Conservation (phyloP, 805 yeast species). For the Isabelozyma gotoi region DNA sequence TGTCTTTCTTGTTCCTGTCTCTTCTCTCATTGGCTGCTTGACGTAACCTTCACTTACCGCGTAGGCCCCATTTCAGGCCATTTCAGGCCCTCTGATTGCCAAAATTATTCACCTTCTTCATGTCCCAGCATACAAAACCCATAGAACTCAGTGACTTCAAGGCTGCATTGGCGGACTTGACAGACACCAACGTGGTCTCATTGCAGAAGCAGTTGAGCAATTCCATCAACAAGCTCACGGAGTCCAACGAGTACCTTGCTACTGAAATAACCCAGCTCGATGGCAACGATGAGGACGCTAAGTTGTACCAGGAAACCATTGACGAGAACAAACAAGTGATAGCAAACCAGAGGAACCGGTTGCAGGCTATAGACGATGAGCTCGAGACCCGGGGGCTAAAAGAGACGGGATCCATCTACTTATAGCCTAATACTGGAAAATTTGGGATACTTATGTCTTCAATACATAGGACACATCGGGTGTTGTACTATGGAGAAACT, state of each 20-base stretch:
- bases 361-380: slow-evolving; percentile 48
- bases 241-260: slow-evolving; percentile 50
- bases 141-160: slow-evolving; percentile 40
- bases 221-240: slow-evolving; percentile 47
- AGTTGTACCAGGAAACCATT: slow-evolving; percentile 53
- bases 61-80: too few species aligned
- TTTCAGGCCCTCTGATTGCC: too few species aligned
- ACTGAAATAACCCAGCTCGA: slow-evolving; percentile 32
- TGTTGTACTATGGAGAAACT: too few species aligned
- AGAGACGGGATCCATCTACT: slow-evolving; percentile 1
- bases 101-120: too few species aligned
- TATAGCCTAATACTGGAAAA: too few species aligned
- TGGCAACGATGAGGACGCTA: slow-evolving; percentile 44
- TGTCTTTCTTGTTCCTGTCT: too few species aligned
- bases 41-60: too few species aligned
- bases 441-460: too few species aligned
- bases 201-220: slow-evolving; percentile 22
- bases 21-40: too few species aligned
- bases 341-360: slow-evolving; percentile 46
- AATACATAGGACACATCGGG: too few species aligned
- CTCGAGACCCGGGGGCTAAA: slow-evolving; percentile 39
- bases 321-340: slow-evolving; percentile 58
- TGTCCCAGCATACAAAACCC: neutral
- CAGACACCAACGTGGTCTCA: slow-evolving; percentile 33
- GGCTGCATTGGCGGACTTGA: slow-evolving; percentile 52